Evolutionary conservation across 495 filamentous ascomycete species (phyloP).

Genomic region (Neurospora pannonica): DNA sequence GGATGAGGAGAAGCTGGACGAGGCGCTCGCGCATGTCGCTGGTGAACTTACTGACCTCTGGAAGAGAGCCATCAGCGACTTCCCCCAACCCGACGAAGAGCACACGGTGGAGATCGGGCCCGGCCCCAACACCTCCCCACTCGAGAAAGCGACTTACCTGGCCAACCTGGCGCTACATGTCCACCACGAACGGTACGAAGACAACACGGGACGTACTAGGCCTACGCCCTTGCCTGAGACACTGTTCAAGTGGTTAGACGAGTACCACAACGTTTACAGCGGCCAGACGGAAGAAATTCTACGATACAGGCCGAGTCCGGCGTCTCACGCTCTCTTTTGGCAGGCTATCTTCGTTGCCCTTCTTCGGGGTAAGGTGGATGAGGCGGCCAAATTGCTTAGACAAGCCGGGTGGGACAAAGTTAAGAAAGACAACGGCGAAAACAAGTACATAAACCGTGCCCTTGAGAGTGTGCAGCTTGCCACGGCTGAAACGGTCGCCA

Average conservation of each 20-base stretch:
- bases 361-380: constrained; percentile 59
- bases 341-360: constrained; percentile 57
- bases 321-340: constrained; percentile 70
- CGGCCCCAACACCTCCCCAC: constrained; percentile 42
- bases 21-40: constrained; percentile 44
- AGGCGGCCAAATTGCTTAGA: constrained; percentile 53
- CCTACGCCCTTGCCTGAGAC: constrained; percentile 55
- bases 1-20: constrained; percentile 44
- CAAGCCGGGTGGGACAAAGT: constrained; percentile 68
- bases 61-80: constrained; percentile 39
- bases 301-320: constrained; percentile 55
- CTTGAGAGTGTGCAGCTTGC: constrained; percentile 64
- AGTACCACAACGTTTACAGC: constrained; percentile 52
- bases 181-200: constrained; percentile 52
- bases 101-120: constrained; percentile 54
- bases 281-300: constrained; percentile 51
- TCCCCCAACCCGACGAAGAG: constrained; percentile 39
- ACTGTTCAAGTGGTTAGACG: constrained; percentile 69
- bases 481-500: constrained; percentile 50
- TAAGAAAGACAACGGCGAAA: constrained; percentile 36
- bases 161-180: constrained; percentile 61
- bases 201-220: constrained; percentile 26
- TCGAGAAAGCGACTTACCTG: constrained; percentile 66
- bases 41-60: constrained; percentile 49
- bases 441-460: constrained; percentile 60